Evolutionary conservation across 371 early-diverging fungal species (phyloP).

Genomic region (Mortierella sp.): DNA sequence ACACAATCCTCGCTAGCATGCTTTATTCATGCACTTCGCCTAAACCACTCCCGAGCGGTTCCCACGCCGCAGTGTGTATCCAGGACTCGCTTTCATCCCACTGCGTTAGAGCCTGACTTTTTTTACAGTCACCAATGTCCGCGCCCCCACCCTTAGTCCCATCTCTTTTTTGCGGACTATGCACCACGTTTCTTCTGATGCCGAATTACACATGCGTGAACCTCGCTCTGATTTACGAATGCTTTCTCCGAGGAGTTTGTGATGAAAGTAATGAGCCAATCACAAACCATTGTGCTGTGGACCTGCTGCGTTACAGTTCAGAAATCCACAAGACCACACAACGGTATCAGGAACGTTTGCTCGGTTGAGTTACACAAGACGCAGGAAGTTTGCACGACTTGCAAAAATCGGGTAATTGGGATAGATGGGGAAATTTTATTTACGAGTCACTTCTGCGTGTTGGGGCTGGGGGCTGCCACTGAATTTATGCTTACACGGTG

Average conservation of each 20-base stretch:
- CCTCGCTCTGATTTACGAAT: slow-evolving; percentile 2
- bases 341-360: too few species aligned
- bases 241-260: slow-evolving; percentile 2
- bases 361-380: slow-evolving; percentile 4
- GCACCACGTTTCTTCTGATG: slow-evolving; percentile 7
- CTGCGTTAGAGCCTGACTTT: background rate
- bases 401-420: background rate
- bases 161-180: slow-evolving; percentile 3
- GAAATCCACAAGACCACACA: background rate
- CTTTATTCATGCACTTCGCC: too few species aligned
- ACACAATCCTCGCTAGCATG: too few species aligned
- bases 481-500: slow-evolving; percentile 8
- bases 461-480: slow-evolving; percentile 6
- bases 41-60: slow-evolving; percentile 7
- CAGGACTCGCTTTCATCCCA: too few species aligned
- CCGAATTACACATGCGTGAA: slow-evolving; percentile 3
- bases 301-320: background rate
- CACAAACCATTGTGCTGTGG: background rate
- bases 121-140: background rate
- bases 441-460: background rate
- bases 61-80: slow-evolving; percentile 4
- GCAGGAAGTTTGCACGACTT: slow-evolving; percentile 3
- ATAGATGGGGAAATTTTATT: background rate
- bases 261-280: slow-evolving; percentile 4
- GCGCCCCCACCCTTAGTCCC: slow-evolving; percentile 3